A percentile compares a stretch with the other conserved stretches of the same genome.
These are phyloP conservation scores for Cladorrhinum sp. DNA, from an alignment of 2,329 filamentous ascomycete genomes.

Conservation along the genomic window DNA sequence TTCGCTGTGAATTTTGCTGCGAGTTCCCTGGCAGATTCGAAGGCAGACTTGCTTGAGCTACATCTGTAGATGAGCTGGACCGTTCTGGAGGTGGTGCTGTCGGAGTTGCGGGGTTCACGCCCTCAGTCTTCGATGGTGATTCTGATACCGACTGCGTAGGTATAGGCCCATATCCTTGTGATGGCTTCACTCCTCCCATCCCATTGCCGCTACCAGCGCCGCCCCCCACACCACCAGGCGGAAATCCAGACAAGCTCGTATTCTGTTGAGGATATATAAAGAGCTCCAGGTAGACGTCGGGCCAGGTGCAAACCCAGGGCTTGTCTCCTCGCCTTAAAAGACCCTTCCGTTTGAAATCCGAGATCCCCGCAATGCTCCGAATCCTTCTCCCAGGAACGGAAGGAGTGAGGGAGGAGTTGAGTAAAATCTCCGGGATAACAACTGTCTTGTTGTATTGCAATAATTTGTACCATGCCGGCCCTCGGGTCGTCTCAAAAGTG, in stretches of 20 bases:
- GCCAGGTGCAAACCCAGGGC: conserved; percentile 60
- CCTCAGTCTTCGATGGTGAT: neutral
- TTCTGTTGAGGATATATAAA: conserved; percentile 57
- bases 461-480: conserved; percentile 53
- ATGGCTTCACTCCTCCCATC: conserved; percentile 1
- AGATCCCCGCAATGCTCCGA: conserved; percentile 13
- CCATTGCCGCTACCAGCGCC: neutral
- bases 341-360: conserved; percentile 39
- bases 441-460: conserved; percentile 56
- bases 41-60: neutral
- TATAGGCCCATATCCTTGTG: conserved; percentile 13
- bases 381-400: conserved; percentile 1
- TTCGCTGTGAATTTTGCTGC: neutral
- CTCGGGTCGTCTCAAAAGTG: conserved; percentile 44
- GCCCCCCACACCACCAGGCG: conserved; percentile 12
- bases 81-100: conserved; percentile 16
- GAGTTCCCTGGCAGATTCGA: neutral
- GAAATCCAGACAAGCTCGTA: conserved; percentile 34
- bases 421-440: conserved; percentile 42
- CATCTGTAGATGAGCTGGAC: neutral
- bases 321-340: conserved; percentile 46
- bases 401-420: conserved; percentile 11
- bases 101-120: neutral
- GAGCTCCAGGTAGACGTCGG: conserved; percentile 52
- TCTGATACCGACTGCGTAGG: neutral